A percentile compares a stretch with the other conserved stretches of the same genome.
phyloP scores from a whole-genome alignment of 805 yeast genomes.

The Lachancea meyersii region DNA sequence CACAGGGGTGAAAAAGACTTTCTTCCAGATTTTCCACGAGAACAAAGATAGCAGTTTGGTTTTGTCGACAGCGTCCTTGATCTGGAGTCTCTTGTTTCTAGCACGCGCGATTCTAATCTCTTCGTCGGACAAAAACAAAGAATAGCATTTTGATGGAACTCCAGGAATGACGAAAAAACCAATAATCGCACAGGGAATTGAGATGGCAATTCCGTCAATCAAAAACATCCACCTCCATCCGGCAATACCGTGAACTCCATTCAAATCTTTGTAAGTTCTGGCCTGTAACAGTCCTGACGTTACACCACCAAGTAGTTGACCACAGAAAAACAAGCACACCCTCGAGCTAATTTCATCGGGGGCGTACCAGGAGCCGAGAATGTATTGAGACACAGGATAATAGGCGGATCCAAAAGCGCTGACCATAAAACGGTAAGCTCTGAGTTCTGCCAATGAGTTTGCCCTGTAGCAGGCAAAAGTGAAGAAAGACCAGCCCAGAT shows the following conservation, averaged over 20 bases:
- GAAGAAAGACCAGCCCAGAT: constrained; percentile 62
- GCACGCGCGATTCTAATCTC: constrained; percentile 50
- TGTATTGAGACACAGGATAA: constrained; percentile 56
- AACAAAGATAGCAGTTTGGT: constrained; percentile 26
- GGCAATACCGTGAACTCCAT: constrained; percentile 41
- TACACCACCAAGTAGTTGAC: constrained; percentile 43
- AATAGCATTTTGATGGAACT: constrained; percentile 56
- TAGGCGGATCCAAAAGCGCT: constrained; percentile 68
- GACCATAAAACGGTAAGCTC: constrained; percentile 58
- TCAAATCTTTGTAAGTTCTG: constrained; percentile 36
- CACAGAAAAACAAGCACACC: constrained; percentile 57
- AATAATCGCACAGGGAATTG: constrained; percentile 44
- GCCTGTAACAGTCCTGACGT: constrained; percentile 51
- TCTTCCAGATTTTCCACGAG: constrained; percentile 46
- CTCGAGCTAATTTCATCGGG: constrained; percentile 55
- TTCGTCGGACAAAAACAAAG: constrained; percentile 49
- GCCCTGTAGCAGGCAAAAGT: constrained; percentile 52
- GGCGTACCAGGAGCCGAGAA: constrained; percentile 55
- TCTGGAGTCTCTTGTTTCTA: constrained; percentile 35
- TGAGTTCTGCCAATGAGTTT: constrained; percentile 44
- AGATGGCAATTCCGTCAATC: constrained; percentile 49
- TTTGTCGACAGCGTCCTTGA: constrained; percentile 27
- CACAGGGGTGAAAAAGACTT: constrained; percentile 46
- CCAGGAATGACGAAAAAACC: constrained; percentile 49
- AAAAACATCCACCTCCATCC: constrained; percentile 69